Conservation (phyloP, 1,139 yeast species). For the Nakaseomyces delphensis region DNA sequence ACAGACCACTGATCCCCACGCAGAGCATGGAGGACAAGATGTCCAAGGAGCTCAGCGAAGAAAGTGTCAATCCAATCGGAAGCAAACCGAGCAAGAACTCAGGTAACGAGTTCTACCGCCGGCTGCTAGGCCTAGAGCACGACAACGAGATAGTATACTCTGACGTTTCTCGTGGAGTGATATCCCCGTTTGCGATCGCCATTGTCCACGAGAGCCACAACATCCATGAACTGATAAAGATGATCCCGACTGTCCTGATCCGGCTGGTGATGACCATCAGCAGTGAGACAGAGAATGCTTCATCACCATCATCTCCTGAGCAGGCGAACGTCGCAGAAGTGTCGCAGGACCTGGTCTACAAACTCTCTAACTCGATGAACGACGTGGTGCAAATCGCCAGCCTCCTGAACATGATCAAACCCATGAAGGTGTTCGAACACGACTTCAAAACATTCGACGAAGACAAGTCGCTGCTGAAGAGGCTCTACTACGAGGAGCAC, state of each 20-base stretch:
- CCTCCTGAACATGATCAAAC: slow-evolving; percentile 24
- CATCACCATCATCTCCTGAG: background rate
- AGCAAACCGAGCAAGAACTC: slow-evolving; percentile 6
- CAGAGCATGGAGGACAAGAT: slow-evolving; percentile 2
- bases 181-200: slow-evolving; percentile 27
- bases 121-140: slow-evolving; percentile 23
- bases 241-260: slow-evolving; percentile 28
- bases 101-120: slow-evolving; percentile 23
- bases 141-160: slow-evolving; percentile 18
- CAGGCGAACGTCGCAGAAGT: slow-evolving; percentile 11
- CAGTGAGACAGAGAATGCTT: slow-evolving; percentile 7
- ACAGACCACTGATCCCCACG: slow-evolving; percentile 13
- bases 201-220: slow-evolving; percentile 25
- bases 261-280: slow-evolving; percentile 23
- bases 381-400: slow-evolving; percentile 29
- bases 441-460: slow-evolving; percentile 12
- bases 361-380: slow-evolving; percentile 29
- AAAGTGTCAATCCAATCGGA: slow-evolving; percentile 1
- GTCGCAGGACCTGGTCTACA: slow-evolving; percentile 25
- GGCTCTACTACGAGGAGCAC: slow-evolving; percentile 7
- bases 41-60: background rate
- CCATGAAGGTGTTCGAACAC: slow-evolving; percentile 26
- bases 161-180: slow-evolving; percentile 20
- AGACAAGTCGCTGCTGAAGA: slow-evolving; percentile 1
- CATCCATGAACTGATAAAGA: slow-evolving; percentile 23